A percentile compares a stretch with the other conserved stretches of the same genome.
These are phyloP conservation scores for Juglanconis oblonga DNA, from an alignment of 2,329 filamentous ascomycete species.

Conservation along the genomic window DNA sequence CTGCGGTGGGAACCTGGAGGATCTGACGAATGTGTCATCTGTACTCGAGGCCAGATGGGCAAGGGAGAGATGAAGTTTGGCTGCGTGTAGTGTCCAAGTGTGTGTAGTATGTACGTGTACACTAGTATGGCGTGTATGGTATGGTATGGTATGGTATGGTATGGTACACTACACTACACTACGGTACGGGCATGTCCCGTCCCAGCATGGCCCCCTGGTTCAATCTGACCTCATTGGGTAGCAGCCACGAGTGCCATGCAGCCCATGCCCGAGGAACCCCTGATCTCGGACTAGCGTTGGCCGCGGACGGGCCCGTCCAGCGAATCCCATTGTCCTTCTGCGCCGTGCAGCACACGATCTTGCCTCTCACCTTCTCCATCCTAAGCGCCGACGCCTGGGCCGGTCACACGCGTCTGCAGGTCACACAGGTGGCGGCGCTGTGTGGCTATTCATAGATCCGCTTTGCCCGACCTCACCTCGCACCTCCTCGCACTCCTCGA, in stretches of 20 bases:
- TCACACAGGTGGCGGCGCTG: not conserved
- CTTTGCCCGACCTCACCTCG: conserved; percentile 8
- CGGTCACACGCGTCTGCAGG: conserved; percentile 16
- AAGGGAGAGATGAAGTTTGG: no score
- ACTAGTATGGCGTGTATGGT: no score
- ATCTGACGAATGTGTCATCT: no score
- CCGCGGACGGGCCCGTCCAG: not conserved
- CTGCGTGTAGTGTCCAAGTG: no score
- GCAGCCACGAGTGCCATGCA: not conserved
- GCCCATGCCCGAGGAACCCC: conserved; percentile 1
- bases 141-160: no score
- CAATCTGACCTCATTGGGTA: conserved; percentile 9
- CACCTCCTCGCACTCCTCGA: not conserved
- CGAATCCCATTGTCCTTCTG: conserved; percentile 13
- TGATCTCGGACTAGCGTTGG: conserved; percentile 7
- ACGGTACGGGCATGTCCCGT: not conserved
- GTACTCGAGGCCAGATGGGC: no score
- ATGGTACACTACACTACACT: no score
- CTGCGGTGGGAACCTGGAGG: no score
- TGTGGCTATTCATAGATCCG: conserved; percentile 14
- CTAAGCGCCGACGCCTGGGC: conserved; percentile 17
- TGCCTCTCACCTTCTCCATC: conserved; percentile 14
- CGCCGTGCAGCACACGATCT: conserved; percentile 14
- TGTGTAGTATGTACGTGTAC: no score
- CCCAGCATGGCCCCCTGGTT: conserved; percentile 1